Base-by-base conservation (phyloP, 2,329 filamentous ascomycete genomes). In the Venturia effusa region DNA sequence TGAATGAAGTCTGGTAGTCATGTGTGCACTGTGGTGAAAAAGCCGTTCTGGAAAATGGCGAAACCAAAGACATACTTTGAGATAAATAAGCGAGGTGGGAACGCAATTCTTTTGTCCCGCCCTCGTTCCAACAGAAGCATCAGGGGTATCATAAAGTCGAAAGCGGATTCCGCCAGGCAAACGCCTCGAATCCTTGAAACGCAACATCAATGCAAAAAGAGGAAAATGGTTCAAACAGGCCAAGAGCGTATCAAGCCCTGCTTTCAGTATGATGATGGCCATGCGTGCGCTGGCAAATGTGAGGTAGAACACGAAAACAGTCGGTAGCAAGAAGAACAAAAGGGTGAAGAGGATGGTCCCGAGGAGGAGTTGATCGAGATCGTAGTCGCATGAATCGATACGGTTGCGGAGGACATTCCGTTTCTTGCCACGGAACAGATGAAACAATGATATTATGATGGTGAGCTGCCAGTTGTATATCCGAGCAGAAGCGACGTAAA, bases 391-490 rank as follows among this genome's bases (percentile, higher is more conserved):
- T 59, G 92, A 96, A 74, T 99, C 94, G 71, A 99, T 97, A 76
- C 94, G 92, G 72, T 97, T 96, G 66, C 95, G 89, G 27, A 99
- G 84, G 19, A 99, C 88, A 69, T 99, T 99, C 73, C 96, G 89
- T 75, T 99, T 99, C 79, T 97, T 97, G 65, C 94, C 95, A 39
- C 93, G 90, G 73, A 99, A 99, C 11, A 99, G 86, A 74, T 99
- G 95, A 75, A 99, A 99, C n/a, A 99, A 85, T 13, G 93, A 97
- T 68, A 93, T 88, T 68, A 99, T 88, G 67, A 99, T 97, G 3
- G 89, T 96, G 66, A 99, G 86, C 76, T 99, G 94, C 94, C 94
- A 99, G 77, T 97, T 92, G 76, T 93, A 99, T 71, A 99, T 97
- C 61, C 94, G 88, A 2, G 94, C 94, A 10, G 92, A 96, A 19